A percentile compares a stretch with the other conserved stretches of the same genome.
Evolutionary conservation across 805 yeast species (phyloP).

Genomic region (Candida xiaguanensis): DNA sequence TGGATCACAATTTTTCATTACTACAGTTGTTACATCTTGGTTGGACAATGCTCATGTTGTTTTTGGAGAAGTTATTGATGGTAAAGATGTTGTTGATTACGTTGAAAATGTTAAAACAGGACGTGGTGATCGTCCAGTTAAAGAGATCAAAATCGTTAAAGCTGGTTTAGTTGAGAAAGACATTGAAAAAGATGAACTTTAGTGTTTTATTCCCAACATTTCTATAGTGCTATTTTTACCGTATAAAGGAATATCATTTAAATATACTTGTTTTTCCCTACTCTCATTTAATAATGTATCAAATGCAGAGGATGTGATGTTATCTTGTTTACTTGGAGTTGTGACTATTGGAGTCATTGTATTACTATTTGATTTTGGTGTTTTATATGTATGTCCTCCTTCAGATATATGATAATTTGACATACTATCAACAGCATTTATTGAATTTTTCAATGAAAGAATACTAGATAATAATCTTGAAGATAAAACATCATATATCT

Average conservation of each 20-base stretch:
- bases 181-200: conserved; percentile 26
- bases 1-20: conserved; percentile 96
- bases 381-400: conserved; percentile 26
- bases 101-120: conserved; percentile 70
- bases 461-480: conserved; percentile 54
- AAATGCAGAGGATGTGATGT: conserved; percentile 27
- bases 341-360: conserved; percentile 10
- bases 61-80: conserved; percentile 89
- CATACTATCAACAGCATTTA: conserved; percentile 30
- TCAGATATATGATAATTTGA: conserved; percentile 29
- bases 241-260: conserved; percentile 37
- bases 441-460: conserved; percentile 30
- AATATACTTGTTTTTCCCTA: conserved; percentile 15
- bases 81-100: conserved; percentile 73
- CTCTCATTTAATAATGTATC: conserved; percentile 25
- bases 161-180: conserved; percentile 52
- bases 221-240: conserved; percentile 39
- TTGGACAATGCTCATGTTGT: conserved; percentile 94
- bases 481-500: conserved; percentile 65
- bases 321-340: conserved; percentile 14
- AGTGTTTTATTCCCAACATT: conserved; percentile 22
- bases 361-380: conserved; percentile 7
- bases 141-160: conserved; percentile 59
- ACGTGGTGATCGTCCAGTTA: conserved; percentile 65
- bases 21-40: conserved; percentile 90